Base-by-base conservation (phyloP, 495 filamentous ascomycete genomes). In the Bryoglossum gracile region DNA sequence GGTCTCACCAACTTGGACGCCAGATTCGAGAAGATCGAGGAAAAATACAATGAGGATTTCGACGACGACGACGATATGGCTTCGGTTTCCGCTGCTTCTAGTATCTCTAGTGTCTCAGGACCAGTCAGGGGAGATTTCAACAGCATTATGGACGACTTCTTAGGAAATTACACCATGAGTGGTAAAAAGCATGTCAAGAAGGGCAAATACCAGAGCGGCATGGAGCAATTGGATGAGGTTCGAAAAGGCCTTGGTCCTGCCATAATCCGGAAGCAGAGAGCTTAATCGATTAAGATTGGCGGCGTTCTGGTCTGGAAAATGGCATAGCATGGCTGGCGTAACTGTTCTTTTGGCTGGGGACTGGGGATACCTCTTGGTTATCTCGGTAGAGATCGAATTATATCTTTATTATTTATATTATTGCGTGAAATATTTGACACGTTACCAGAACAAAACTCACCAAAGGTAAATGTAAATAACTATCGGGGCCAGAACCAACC, bases 181-280 rank as follows among this genome's bases (percentile, higher is more conserved):
- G 86, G 86, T 2, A 94, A 88, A 74, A 86, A 80, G 70, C 73
- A 82, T 55, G 75, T 91, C 19, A 90, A 86, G 73, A 89, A 89
- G 62, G 86, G 87, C 9, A 84, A 83, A 55, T 81, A 84, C 59
- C 80, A 81, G 54, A 87, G 75, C 53, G 92, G 92, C 1, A 73
- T 95, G 46, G 80, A 81, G 60, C 84, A 96, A 73, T 72, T 97
- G 46, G 92, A 99, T 62, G 92, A 96, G 68, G 76, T 99, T 45
- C 71, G 91, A 34, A 78, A 79, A 50, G 87, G 77, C 17, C 64
- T 97, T 19, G 91, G 91, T 1, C 82, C 85, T 23, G 88, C 91
- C 23, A 69, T 72, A 49, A 40, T 85, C 8, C 54, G 54, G n/a
- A 32, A 28, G 32, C 48, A 55, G 25, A 49, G 43, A 23, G 52